Percentiles rank a stretch among this genome's conserved stretches.
These are phyloP conservation scores for Phaffomyces opuntiae DNA, from an alignment of 805 yeast genomes.

Conservation along the genomic window DNA sequence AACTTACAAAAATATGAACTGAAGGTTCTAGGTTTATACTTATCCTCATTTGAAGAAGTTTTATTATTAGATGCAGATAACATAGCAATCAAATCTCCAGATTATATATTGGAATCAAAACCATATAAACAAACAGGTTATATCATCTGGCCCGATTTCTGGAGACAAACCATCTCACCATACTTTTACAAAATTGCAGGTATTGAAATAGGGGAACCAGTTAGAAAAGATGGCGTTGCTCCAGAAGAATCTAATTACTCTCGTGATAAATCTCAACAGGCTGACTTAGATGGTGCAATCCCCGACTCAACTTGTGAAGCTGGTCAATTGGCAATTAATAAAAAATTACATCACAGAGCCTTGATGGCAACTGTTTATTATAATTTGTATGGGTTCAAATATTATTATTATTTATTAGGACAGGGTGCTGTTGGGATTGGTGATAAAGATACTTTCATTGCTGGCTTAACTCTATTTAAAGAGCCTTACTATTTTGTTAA, in stretches of 20 bases:
- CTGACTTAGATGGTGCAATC: constrained; percentile 55
- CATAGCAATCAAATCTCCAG: constrained; percentile 38
- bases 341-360: constrained; percentile 49
- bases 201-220: constrained; percentile 32
- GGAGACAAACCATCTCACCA: constrained; percentile 65
- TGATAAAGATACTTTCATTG: constrained; percentile 66
- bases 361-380: constrained; percentile 57
- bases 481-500: constrained; percentile 21
- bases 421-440: constrained; percentile 80
- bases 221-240: constrained; percentile 30
- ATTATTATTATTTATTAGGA: constrained; percentile 60
- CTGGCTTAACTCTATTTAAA: constrained; percentile 21
- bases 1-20: constrained; percentile 21
- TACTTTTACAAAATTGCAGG: constrained; percentile 46
- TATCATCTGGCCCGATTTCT: constrained; percentile 64
- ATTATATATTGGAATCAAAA: constrained; percentile 39
- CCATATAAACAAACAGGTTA: constrained; percentile 38
- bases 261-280: constrained; percentile 32
- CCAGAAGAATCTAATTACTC: constrained; percentile 31
- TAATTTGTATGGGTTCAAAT: constrained; percentile 59
- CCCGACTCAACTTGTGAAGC: constrained; percentile 71
- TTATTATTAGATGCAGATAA: constrained; percentile 43
- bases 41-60: constrained; percentile 39
- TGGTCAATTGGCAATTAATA: constrained; percentile 62
- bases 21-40: constrained; percentile 34